phyloP scores from a whole-genome alignment of 176 grass and related monocot genomes.

The Pharus latifolius region DNA sequence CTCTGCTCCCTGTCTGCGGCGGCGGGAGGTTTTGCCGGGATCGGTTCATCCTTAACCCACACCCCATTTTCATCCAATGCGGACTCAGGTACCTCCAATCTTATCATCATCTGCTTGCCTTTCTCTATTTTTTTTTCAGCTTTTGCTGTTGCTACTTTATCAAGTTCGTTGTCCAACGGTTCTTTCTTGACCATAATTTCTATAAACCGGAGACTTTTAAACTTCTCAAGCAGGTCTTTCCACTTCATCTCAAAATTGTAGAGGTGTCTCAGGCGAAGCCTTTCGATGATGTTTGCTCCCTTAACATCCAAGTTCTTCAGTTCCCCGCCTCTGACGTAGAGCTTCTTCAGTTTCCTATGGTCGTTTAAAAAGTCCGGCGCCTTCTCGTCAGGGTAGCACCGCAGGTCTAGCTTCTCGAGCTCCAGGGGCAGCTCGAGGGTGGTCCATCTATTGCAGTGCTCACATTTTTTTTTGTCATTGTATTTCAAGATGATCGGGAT shows the following conservation, averaged over 20 bases:
- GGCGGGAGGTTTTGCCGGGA: no score
- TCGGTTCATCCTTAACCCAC: slow-evolving; percentile 24
- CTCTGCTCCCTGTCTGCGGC: no score
- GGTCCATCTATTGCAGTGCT: background rate
- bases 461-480: fast-evolving
- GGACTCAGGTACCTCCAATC: background rate
- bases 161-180: background rate
- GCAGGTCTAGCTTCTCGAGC: slow-evolving; percentile 26
- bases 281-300: background rate
- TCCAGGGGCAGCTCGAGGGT: background rate
- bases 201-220: background rate
- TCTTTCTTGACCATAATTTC: slow-evolving; percentile 19
- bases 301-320: background rate
- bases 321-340: slow-evolving; percentile 32
- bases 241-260: background rate
- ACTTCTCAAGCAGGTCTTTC: fast-evolving
- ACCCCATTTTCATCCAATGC: slow-evolving; percentile 16
- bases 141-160: background rate
- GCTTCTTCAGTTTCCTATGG: background rate
- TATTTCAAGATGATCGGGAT: slow-evolving; percentile 3
- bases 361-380: background rate
- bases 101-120: background rate
- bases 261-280: slow-evolving; percentile 24
- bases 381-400: slow-evolving; percentile 20
- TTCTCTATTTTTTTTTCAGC: background rate